Conservation (phyloP, 2,329 filamentous ascomycete genomes). For the Rutstroemia sp. region DNA sequence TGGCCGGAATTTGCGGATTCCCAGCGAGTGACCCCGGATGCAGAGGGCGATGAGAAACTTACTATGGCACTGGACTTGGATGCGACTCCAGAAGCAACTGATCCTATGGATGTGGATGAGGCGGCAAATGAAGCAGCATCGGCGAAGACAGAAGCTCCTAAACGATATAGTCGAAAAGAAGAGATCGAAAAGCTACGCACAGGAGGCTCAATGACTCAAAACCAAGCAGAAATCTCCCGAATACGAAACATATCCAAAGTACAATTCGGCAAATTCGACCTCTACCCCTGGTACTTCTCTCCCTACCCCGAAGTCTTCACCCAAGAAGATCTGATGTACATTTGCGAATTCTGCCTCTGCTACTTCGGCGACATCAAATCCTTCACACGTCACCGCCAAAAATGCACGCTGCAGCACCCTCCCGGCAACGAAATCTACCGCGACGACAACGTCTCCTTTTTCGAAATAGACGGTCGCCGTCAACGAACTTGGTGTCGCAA, state of each 20-base stretch:
- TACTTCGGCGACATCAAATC: conserved; percentile 81
- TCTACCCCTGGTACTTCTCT: conserved; percentile 98
- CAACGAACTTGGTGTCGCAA: conserved; percentile 97
- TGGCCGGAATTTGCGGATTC: conserved; percentile 28
- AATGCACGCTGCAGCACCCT: conserved; percentile 86
- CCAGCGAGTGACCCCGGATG: conserved; percentile 24
- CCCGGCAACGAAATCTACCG: conserved; percentile 98
- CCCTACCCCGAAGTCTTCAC: conserved; percentile 88
- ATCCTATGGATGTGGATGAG: conserved; percentile 49
- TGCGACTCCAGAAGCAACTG: conserved; percentile 27
- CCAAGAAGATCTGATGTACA: conserved; percentile 84
- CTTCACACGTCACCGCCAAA: conserved; percentile 77
- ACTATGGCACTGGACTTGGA: conserved; percentile 22
- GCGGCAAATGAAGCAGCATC: conserved; percentile 29
- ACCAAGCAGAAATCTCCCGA: conserved; percentile 90
- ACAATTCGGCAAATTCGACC: conserved; percentile 85
- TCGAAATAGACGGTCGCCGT: conserved; percentile 90
- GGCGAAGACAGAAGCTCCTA: conserved; percentile 29
- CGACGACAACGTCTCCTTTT: conserved; percentile 89
- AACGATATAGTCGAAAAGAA: conserved; percentile 66
- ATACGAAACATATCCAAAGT: conserved; percentile 92
- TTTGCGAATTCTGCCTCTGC: conserved; percentile 93
- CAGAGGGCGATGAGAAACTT: conserved; percentile 23
- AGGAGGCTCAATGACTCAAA: conserved; percentile 97
- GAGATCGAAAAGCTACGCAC: conserved; percentile 96